Evolutionary conservation across 148 eudicot genomes (phyloP).

Genomic region (Fagopyrum esculentum): DNA sequence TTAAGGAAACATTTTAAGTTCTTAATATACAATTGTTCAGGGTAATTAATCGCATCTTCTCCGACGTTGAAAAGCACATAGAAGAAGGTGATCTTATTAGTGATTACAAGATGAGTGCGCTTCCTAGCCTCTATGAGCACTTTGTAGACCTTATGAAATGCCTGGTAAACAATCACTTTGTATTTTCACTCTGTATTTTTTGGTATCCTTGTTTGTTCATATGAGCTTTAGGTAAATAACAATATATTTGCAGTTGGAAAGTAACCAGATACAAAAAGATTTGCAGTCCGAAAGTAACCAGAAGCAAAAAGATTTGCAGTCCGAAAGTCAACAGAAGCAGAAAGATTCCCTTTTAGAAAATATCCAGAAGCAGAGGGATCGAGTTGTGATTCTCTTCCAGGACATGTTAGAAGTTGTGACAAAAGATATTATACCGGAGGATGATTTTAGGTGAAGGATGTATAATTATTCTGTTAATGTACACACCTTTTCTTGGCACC

Average conservation of each 20-base stretch:
- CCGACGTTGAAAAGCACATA: conserved; percentile 63
- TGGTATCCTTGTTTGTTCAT: background rate
- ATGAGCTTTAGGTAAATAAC: background rate
- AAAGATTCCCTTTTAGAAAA: conserved; percentile 48
- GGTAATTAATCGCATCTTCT: conserved; percentile 63
- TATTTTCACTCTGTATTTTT: background rate
- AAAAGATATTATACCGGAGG: conserved; percentile 88
- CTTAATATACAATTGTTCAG: conserved; percentile 27
- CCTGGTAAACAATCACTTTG: conserved; percentile 44
- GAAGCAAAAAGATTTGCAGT: conserved; percentile 50
- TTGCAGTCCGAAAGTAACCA: conserved; percentile 65
- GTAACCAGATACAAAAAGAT: conserved; percentile 43
- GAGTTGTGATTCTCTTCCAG: conserved; percentile 88
- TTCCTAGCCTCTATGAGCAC: conserved; percentile 74
- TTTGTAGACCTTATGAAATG: conserved; percentile 80
- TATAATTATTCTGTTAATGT: background rate
- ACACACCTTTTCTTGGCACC: background rate
- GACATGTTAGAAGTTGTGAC: conserved; percentile 97
- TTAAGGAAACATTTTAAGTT: background rate
- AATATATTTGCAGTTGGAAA: conserved; percentile 47
- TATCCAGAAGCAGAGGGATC: conserved; percentile 70
- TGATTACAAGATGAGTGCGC: conserved; percentile 77
- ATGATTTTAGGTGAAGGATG: conserved; percentile 39
- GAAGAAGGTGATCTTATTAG: conserved; percentile 37
- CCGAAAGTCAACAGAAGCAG: conserved; percentile 41